Base-by-base conservation (phyloP, 257 asterid species). In the Knoxia roxburghii region DNA sequence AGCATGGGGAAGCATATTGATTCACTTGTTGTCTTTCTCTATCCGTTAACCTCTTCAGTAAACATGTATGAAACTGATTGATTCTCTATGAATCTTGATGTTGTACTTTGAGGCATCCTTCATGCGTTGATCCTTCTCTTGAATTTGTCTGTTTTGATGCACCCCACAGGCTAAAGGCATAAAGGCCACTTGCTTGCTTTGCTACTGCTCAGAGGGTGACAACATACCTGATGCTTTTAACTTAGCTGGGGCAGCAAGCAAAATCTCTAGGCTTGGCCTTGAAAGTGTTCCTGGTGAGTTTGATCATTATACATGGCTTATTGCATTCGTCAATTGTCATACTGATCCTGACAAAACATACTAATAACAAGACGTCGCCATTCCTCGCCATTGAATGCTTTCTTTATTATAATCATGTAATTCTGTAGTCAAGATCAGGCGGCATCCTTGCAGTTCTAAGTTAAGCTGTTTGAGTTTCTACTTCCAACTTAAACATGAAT, bases 121-220 rank as follows among this genome's bases (percentile, higher is more conserved):
- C 13, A 3, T 62, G 32, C 17, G 14, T 20, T 7, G 56, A 15
- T 17, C 45, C 24, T 8, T 37, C 39, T 45, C 3, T 62, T 64
- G 50, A 51, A 37, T 49, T 10, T 11, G n/a, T 39, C 14, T 71
- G 39, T 67, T 64, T 67, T 68, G 30, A 65, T 75, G 72, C 59
- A 37, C 33, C n/a, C n/a, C n/a, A n/a, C 71, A 93, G 99, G 97
- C 95, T 55, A 90, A 84, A 81, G 97, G 95, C 67, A 24, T 93
- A 72, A 88, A 90, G 73, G 96, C 85, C 51, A 93, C 97, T 64
- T 90, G 99, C 85, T 74, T 93, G 66, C 72, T 90, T 24, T 90
- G 95, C 78, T 93, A 90, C 83, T 93, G 99, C 81, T 93, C 99
- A 54, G 99, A 93, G 80, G 97, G 99, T 69, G 99, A 93, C 82